Evolutionary conservation across 352 stramenopile genomes (phyloP), one percentile per base, ranked within the genome.

Genomic region (Globisporangium mamillatum): DNA sequence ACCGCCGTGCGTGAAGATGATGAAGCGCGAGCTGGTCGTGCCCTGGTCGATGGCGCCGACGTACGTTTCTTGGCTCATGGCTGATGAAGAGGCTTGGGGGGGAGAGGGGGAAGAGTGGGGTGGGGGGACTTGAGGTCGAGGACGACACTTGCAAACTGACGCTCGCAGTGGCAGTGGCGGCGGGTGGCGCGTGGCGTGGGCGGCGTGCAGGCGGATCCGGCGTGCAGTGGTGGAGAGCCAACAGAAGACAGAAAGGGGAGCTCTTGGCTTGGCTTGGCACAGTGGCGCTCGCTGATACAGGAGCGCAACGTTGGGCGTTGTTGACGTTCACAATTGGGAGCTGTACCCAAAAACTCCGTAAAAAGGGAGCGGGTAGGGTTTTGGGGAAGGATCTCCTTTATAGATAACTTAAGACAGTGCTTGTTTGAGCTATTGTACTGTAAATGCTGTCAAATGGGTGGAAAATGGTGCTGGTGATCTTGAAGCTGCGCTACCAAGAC

Each of bases 21-120:
- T 95, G 82, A 99, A 99, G 59, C 97, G 91, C 32, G 97, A 97
- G 67, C 84, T 97, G 8, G 90, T 98, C n/a, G 97, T 99, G 74
- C 97, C 97, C 84, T 99, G 96, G 76, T 99, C 96, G 74, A 99
- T 99, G 66, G 95, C 79, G 65, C 92, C 95, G 48, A 94, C 72
- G 74, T 81, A 86, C 46, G 78, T 85, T 64, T 81, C 68, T 25
- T 78, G 71, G 69, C 65, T 77, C 73, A 82, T 88, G 55, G 56
- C 46, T 55, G 53, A 36, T 44, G 36, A 32, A 59, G 56, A 52
- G 16, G 62, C 4, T 14, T 34, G 25, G 53, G 4, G 25, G 25
- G 14, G 16, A n/a, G 20, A n/a, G 38, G 50, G 18, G 36, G 69
- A 61, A 12, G 66, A 62, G 5, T 58, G n/a, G 59, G 44, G 36